Evolutionary conservation across 805 yeast genomes (phyloP).

Genomic region (Pichia californica): DNA sequence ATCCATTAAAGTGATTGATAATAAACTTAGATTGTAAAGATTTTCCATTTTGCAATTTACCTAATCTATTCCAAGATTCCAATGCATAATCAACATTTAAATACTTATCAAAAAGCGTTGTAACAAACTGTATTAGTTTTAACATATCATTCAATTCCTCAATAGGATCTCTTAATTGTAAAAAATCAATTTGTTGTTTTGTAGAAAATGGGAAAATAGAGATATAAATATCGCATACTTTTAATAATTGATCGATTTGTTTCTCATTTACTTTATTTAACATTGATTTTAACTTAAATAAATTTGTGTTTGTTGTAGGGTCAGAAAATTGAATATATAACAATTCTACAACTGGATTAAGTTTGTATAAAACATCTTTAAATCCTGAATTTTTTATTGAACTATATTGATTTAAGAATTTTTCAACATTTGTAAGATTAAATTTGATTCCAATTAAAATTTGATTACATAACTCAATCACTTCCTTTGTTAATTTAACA

Average conservation of each 20-base stretch:
- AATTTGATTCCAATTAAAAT: constrained; percentile 28
- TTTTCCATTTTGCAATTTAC: constrained; percentile 21
- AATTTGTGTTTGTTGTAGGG: constrained; percentile 28
- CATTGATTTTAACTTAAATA: constrained; percentile 18
- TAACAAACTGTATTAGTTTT: constrained; percentile 19
- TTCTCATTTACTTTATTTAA: constrained; percentile 7
- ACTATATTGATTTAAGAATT: constrained; percentile 2
- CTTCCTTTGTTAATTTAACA: not conserved
- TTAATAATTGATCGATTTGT: not conserved
- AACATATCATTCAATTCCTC: constrained; percentile 13
- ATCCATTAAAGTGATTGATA: constrained; percentile 22
- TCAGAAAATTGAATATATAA: constrained; percentile 44
- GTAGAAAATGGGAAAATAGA: constrained; percentile 29
- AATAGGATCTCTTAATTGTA: constrained; percentile 10
- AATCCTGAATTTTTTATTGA: not conserved
- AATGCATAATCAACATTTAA: constrained; percentile 20
- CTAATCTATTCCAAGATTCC: constrained; percentile 27
- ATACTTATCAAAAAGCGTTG: constrained; percentile 21
- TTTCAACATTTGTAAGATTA: constrained; percentile 9
- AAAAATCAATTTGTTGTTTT: constrained; percentile 16
- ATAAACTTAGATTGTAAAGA: constrained; percentile 23
- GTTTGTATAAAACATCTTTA: constrained; percentile 32
- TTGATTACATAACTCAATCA: constrained; percentile 13
- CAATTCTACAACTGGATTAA: constrained; percentile 56
- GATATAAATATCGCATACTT: constrained; percentile 19